Percentiles rank a stretch among this genome's conserved stretches.
Conservation (phyloP, 129 eudicot species). For the Pulicaria dysenterica region DNA sequence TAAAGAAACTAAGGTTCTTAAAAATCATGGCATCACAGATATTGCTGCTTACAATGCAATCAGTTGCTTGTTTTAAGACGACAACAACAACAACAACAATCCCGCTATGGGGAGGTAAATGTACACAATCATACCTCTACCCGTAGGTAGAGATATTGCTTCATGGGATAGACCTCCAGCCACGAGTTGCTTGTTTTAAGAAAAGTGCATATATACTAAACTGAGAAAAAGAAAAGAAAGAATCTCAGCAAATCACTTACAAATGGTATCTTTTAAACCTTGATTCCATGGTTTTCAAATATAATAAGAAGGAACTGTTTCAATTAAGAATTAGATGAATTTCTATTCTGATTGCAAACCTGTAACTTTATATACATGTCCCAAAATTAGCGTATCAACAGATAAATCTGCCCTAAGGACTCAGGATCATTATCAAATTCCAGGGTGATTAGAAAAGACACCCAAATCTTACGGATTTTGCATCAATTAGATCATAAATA, state of each 20-base stretch:
- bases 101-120: too few species aligned
- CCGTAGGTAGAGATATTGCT: too few species aligned
- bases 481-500: background rate
- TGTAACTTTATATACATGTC: background rate
- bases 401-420: background rate
- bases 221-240: too few species aligned
- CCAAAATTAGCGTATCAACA: background rate
- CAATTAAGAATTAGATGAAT: background rate
- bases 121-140: too few species aligned
- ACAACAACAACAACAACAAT: too few species aligned
- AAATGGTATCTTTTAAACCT: background rate
- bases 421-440: too few species aligned
- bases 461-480: background rate
- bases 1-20: background rate
- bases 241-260: too few species aligned
- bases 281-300: background rate
- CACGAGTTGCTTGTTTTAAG: background rate
- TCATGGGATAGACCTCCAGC: too few species aligned
- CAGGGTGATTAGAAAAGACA: background rate
- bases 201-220: too few species aligned
- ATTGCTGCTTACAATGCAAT: background rate
- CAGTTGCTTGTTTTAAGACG: background rate
- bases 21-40: background rate
- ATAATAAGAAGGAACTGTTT: background rate
- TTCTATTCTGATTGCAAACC: background rate